Conservation (phyloP, 2,329 filamentous ascomycete species). For the Scleromitrula shiraiana region DNA sequence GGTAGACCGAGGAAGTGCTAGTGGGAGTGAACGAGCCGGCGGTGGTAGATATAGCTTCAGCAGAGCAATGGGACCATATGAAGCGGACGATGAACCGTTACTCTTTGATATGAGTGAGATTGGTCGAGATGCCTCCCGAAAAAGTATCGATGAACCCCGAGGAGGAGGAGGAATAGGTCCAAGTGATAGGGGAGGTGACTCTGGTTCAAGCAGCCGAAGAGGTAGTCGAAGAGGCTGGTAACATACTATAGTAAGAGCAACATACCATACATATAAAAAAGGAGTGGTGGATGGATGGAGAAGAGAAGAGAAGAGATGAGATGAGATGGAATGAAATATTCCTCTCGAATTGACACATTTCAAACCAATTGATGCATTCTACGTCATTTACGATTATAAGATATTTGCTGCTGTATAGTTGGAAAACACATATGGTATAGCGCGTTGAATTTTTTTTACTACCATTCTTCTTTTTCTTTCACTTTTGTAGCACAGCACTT, state of each 20-base stretch:
- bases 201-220: conserved; percentile 24
- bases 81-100: conserved; percentile 58
- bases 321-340: conserved; percentile 9
- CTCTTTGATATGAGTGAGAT: conserved; percentile 69
- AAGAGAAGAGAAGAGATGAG: not conserved
- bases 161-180: conserved; percentile 16
- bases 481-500: no score
- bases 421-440: conserved; percentile 13
- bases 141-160: conserved; percentile 47
- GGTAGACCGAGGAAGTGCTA: conserved; percentile 25
- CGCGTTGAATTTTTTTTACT: conserved; percentile 5
- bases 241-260: conserved; percentile 9
- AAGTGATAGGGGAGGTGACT: conserved; percentile 21
- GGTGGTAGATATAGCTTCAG: conserved; percentile 37
- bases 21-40: conserved; percentile 31
- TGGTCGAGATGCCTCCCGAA: conserved; percentile 45
- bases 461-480: no score
- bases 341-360: no score
- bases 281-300: no score
- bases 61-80: conserved; percentile 37
- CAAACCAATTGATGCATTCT: conserved; percentile 20
- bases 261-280: no score
- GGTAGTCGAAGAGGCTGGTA: conserved; percentile 26
- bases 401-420: conserved; percentile 15
- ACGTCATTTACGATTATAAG: conserved; percentile 20